phyloP scores from a whole-genome alignment of 768 basidiomycete species.

The Podaxis mareebaensis region DNA sequence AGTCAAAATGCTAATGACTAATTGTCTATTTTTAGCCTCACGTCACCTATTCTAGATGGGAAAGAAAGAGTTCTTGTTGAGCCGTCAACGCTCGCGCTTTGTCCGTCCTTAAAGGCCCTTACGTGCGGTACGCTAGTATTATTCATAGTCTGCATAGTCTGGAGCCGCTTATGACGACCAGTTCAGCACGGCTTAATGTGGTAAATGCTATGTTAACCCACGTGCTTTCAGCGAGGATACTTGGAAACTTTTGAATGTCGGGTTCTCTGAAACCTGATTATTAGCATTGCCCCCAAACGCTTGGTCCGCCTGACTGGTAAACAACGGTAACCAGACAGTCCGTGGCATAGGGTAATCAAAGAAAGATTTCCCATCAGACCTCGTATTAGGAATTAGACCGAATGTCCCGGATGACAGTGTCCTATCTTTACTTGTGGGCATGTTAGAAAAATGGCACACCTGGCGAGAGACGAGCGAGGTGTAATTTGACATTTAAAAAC shows the following conservation, averaged over 20 bases:
- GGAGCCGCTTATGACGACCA: background rate
- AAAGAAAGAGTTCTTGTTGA: background rate
- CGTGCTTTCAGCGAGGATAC: constrained; percentile 13
- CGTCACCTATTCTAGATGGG: background rate
- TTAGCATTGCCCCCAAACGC: background rate
- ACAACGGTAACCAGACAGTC: background rate
- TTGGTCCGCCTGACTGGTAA: background rate
- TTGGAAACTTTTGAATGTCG: constrained; percentile 3
- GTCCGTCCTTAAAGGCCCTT: background rate
- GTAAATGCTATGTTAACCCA: constrained; percentile 6
- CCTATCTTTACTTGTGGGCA: too few species aligned
- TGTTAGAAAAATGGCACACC: too few species aligned
- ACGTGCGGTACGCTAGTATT: background rate
- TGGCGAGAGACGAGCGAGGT: too few species aligned
- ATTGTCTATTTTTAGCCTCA: background rate
- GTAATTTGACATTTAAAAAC: too few species aligned
- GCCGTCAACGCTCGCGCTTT: background rate
- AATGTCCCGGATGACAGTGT: too few species aligned
- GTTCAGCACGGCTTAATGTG: background rate
- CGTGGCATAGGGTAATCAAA: background rate
- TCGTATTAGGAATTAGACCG: too few species aligned
- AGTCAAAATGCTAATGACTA: background rate
- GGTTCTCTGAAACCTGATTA: background rate
- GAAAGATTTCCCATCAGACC: background rate
- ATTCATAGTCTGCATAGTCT: background rate